Percentiles rank a stretch among this genome's conserved stretches.
Evolutionary conservation across 257 asterid genomes (phyloP).

Genomic region (Eustoma russellianum): DNA sequence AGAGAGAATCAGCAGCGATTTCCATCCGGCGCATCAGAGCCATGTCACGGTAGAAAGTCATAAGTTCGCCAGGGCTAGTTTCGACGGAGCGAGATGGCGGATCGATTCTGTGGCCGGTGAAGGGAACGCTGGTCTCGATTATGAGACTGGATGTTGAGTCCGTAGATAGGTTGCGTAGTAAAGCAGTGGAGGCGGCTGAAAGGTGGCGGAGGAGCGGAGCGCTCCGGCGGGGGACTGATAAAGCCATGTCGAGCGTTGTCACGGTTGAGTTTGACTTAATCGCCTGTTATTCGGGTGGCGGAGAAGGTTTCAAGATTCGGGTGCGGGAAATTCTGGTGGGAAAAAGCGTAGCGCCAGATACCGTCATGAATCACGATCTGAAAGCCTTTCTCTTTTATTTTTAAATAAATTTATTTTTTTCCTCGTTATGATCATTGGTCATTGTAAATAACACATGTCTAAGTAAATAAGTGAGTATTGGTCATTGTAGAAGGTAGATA

Average conservation of each 20-base stretch:
- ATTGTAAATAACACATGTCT: no score
- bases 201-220: conserved; percentile 24
- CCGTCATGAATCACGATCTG: no score
- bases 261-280: no score
- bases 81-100: conserved; percentile 81
- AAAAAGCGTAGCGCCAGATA: no score
- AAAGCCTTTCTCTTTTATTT: no score
- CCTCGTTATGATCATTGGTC: no score
- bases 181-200: conserved; percentile 20
- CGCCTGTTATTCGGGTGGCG: no score
- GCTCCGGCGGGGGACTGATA: conserved; percentile 43
- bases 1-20: conserved; percentile 90
- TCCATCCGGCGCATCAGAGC: conserved; percentile 94
- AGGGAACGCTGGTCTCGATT: conserved; percentile 77
- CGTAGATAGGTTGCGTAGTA: conserved; percentile 46
- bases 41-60: conserved; percentile 75
- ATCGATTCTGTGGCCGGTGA: conserved; percentile 79
- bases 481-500: no score
- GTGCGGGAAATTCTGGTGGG: no score
- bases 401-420: no score
- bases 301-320: no score
- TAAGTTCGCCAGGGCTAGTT: conserved; percentile 54
- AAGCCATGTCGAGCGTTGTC: conserved; percentile 35
- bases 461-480: no score
- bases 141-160: conserved; percentile 52